Base-by-base conservation (phyloP, 371 early-diverging fungal species). In the Mortierella sp. region DNA sequence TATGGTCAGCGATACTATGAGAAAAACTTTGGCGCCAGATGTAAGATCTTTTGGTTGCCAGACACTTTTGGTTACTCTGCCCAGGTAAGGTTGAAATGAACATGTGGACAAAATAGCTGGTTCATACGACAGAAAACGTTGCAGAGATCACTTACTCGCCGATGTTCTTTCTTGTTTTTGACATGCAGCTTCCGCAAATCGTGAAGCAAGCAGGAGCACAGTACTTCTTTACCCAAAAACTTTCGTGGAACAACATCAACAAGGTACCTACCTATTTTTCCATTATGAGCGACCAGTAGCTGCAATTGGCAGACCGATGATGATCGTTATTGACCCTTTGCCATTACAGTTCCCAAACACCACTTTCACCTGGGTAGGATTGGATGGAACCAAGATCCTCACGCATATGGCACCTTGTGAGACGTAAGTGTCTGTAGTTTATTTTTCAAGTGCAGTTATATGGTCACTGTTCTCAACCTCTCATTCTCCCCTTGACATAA, bases 211-310 rank as follows among this genome's bases (percentile, higher is more conserved):
- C 97, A 1, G 98, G 95, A 14, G 91, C 96, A 70, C 90, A 97
- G 84, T 99, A 97, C 85, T 99, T 99, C 78, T 98, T 98, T 87
- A 99, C 99, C 6, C 99, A 99, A 83, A 99, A 99, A 88, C 89
- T 99, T 21, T 97, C 97, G 6, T 98, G 98, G 99, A 99, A 99
- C 89, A 98, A 97, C 80, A 98, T 99, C 88, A 99, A 99, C 92
- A 96, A 95, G 82, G 92, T 91, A 79, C 28, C 7, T 8, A 38
- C 2, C 21, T 5, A 19, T 47, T 9, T 45, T 14, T 38, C 9
- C 16, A 31, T 31, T 34, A 48, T 47, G n/a, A 13, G 34, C 24
- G 21, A 14, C 28, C 5, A 52, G 38, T 8, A 55, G 2, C 26
- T 24, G n/a, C 26, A 38, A 50, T 28, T 10, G 28, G 31, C 16